Evolutionary conservation across 805 yeast genomes (phyloP), one percentile per base, ranked within the genome.

Genomic region (Candida patagonica): DNA sequence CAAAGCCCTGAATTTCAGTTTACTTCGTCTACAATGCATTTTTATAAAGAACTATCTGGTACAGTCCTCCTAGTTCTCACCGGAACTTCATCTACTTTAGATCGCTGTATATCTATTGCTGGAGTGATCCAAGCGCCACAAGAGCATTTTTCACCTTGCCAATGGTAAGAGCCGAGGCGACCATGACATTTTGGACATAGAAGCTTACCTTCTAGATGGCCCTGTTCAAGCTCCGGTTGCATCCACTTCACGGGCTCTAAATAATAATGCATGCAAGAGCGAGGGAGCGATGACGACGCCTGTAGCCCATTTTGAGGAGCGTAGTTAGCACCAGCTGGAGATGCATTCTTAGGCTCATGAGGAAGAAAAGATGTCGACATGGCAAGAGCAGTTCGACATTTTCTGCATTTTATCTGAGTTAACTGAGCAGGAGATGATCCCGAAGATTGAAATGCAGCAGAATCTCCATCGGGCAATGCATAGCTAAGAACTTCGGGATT

Each of bases 71-170:
- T n/a, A n/a, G n/a, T n/a, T n/a, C n/a, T n/a, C n/a, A 29, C 13
- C 7, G 30, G 24, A 6, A 77, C 67, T 44, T 75, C 74, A 56
- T 89, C 96, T 4, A 85, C 89, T 56, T 84, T 83, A 5, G 87
- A 80, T 22, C 78, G 67, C 57, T 79, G 87, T 41, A 92, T 60
- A 57, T 83, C 85, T 44, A 92, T 71, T 1, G 94, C 94, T 0
- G 98, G 98, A 7, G 85, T 73, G 69, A 89, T 79, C 98, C 98
- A 92, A 51, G 75, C 76, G 2, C 96, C 96, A 60, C 98, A 92
- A 42, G 92, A 76, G 59, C 98, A 92, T 51, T 94, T 66, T 1
- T 89, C 76, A 0, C 98, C 98, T 53, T 79, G 83, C 98, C 98
- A 92, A 46, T 79, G 76, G 57, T 87, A 92, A 0, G 85, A 87